Evolutionary conservation across 495 filamentous ascomycete genomes (phyloP), one percentile per base, ranked within the genome.

Genomic region (Mytilinidion resinicola): DNA sequence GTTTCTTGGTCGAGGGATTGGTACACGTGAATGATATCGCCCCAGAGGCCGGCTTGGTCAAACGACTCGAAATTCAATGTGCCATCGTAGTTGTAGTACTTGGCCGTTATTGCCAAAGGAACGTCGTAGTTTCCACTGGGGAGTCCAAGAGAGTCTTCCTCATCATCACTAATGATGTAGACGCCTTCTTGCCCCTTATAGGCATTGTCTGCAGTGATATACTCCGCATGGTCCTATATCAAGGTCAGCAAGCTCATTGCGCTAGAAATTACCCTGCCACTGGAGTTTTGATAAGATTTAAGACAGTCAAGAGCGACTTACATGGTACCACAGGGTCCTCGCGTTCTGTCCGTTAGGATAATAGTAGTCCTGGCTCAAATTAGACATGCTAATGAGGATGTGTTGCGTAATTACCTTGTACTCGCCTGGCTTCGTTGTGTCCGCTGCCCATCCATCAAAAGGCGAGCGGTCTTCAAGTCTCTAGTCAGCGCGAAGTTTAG

Each of bases 311-410:
- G 6, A 30, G 25, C 25, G 72, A 49, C 79, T 76, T 60, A 79
- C 79, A 53, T 81, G 79, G 55, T 80, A 80, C 78, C 78, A 81
- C 12, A 78, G 59, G 1, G 76, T 72, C n/a, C 78, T 69, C 4
- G 69, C 74, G 37, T 67, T 53, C 50, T 80, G 74, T 33, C 64
- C 63, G 63, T 80, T 80, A 25, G 78, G 77, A 63, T 77, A 80
- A 56, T 79, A 81, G 66, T 80, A 82, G 61, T 81, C 62, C 50
- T 49, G 17, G 15, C 39, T 43, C 3, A 33, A 50, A 1, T 53
- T 17, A 53, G 33, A 15, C 4, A 11, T 51, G 17, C 15, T 8
- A 30, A 21, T n/a, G 20, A 25, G 8, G 12, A 10, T 39, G 3
- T n/a, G 21, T 21, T 12, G 20, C 17, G 14, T 15, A 51, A 15